Evolutionary conservation across 2,329 filamentous ascomycete species (phyloP).

Genomic region (Cladosporium colombiae): DNA sequence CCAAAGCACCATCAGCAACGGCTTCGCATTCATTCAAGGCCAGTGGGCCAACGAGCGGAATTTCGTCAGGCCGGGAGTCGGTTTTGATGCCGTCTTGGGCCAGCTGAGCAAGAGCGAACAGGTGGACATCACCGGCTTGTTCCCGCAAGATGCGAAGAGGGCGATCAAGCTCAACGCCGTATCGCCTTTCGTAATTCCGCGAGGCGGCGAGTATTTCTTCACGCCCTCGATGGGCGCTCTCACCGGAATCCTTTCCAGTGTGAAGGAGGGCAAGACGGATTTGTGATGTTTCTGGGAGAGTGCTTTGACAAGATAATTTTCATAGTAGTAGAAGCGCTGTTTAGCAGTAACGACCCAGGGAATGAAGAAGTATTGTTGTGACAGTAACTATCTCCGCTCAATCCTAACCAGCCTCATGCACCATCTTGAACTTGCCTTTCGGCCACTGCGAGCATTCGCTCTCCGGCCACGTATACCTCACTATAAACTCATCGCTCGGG

Average conservation of each 20-base stretch:
- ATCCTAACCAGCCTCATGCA: not conserved
- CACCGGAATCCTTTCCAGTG: conserved; percentile 26
- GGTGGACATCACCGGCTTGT: conserved; percentile 32
- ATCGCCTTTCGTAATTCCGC: conserved; percentile 44
- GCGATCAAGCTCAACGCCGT: conserved; percentile 27
- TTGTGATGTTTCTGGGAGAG: not conserved
- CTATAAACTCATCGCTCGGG: not conserved
- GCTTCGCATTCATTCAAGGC: conserved; percentile 45
- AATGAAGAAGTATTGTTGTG: not conserved
- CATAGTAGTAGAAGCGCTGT: not conserved
- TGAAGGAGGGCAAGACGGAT: conserved; percentile 12
- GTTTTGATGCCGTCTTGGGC: conserved; percentile 43
- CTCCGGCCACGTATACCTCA: not conserved
- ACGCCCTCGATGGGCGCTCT: conserved; percentile 42
- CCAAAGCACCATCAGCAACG: conserved; percentile 45
- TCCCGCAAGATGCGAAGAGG: conserved; percentile 30
- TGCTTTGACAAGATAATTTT: no score
- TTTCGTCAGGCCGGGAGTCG: conserved; percentile 34
- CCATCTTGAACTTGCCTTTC: not conserved
- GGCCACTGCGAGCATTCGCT: not conserved
- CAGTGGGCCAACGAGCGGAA: conserved; percentile 30
- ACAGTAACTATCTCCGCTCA: not conserved
- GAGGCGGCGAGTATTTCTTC: conserved; percentile 52
- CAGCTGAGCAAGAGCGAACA: conserved; percentile 28
- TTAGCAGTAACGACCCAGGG: not conserved